phyloP scores from a whole-genome alignment of 2,329 filamentous ascomycete species.

The Penicillium janthinellum region DNA sequence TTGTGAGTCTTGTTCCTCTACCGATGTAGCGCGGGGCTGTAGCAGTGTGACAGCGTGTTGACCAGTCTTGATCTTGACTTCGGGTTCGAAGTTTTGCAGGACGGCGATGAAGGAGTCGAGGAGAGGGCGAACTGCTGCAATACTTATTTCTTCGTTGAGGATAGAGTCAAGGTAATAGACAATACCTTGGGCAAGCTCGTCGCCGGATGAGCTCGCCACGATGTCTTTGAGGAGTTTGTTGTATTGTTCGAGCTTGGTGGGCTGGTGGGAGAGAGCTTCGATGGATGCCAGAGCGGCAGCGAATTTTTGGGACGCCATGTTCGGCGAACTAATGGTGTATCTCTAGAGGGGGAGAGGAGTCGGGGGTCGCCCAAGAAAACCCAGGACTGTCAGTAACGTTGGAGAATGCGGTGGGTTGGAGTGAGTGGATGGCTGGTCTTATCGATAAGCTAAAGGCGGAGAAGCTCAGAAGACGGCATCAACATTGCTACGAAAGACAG shows the following conservation, averaged over 20 bases:
- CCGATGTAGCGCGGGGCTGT: slow-evolving; percentile 67
- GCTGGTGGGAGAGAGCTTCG: slow-evolving; percentile 50
- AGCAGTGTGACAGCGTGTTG: slow-evolving; percentile 71
- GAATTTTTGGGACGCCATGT: slow-evolving; percentile 56
- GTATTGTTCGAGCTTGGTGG: slow-evolving; percentile 59
- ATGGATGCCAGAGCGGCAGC: slow-evolving; percentile 52
- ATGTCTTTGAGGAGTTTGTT: slow-evolving; percentile 60
- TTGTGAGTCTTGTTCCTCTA: slow-evolving; percentile 79
- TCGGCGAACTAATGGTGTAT: not conserved
- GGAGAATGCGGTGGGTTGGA: slow-evolving; percentile 2
- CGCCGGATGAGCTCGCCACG: slow-evolving; percentile 47
- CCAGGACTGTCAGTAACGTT: slow-evolving; percentile 2
- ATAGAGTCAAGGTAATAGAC: slow-evolving; percentile 70
- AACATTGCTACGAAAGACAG: not conserved
- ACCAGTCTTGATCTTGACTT: slow-evolving; percentile 74
- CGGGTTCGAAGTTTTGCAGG: slow-evolving; percentile 55
- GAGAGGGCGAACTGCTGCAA: slow-evolving; percentile 73
- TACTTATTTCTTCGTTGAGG: slow-evolving; percentile 69
- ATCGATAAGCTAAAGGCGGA: slow-evolving; percentile 18
- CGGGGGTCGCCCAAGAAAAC: not conserved
- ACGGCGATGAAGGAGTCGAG: slow-evolving; percentile 69
- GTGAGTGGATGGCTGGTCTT: slow-evolving; percentile 4
- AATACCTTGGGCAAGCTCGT: slow-evolving; percentile 61
- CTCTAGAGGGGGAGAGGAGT: not conserved
- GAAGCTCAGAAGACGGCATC: not conserved